Percentiles rank a stretch among this genome's conserved stretches.
Conservation (phyloP, 2,329 filamentous ascomycete species). For the Bipolaris gigantea region DNA sequence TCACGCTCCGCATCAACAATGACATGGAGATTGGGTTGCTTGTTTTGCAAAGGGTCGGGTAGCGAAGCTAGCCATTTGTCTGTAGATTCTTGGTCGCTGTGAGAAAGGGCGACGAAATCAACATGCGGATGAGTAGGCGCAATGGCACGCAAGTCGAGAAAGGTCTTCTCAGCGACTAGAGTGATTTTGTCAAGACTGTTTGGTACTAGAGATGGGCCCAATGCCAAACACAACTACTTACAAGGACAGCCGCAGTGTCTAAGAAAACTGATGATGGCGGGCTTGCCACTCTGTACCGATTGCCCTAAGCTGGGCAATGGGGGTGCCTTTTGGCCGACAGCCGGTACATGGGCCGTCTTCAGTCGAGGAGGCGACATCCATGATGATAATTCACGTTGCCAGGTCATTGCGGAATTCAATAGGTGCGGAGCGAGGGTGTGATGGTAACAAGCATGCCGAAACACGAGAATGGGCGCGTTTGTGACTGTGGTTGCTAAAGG, state of each 20-base stretch:
- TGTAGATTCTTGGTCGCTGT: constrained; percentile 38
- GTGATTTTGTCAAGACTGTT: constrained; percentile 1
- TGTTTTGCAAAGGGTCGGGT: constrained; percentile 21
- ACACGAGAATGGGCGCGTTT: neutral
- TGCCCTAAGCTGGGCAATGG: constrained; percentile 56
- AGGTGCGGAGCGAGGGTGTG: too few species aligned
- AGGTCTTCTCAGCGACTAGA: constrained; percentile 69
- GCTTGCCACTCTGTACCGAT: constrained; percentile 55
- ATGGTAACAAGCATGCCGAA: neutral
- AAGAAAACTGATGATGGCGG: constrained; percentile 67
- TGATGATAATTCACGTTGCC: constrained; percentile 47
- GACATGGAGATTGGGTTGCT: constrained; percentile 59
- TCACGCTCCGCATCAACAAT: constrained; percentile 63
- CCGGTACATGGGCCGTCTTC: constrained; percentile 49
- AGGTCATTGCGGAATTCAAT: constrained; percentile 35
- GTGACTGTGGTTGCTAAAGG: neutral
- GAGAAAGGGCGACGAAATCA: constrained; percentile 42
- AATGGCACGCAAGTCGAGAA: constrained; percentile 34
- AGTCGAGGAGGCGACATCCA: constrained; percentile 45
- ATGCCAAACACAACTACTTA: constrained; percentile 44
- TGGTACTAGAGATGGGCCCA: neutral
- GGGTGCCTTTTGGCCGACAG: constrained; percentile 60
- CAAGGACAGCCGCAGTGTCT: constrained; percentile 76
- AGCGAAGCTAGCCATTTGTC: constrained; percentile 39
- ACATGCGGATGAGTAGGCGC: constrained; percentile 32